Evolutionary conservation across 2,329 filamentous ascomycete species (phyloP).

Genomic region (Ascochyta pisi): DNA sequence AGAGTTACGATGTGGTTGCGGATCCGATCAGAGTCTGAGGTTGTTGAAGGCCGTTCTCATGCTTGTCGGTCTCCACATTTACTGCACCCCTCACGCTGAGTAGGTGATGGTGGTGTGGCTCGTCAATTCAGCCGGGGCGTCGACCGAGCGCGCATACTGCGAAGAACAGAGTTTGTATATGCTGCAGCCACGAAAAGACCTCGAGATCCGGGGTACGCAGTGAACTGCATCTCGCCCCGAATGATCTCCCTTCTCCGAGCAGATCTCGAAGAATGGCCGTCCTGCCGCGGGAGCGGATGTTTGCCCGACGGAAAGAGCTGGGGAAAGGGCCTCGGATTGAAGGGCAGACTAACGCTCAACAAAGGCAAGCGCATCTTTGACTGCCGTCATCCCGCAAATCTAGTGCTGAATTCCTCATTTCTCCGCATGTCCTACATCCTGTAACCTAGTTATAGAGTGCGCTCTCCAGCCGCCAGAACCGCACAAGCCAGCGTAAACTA

Average conservation of each 20-base stretch:
- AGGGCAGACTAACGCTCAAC: constrained; percentile 6
- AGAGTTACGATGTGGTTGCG: not conserved
- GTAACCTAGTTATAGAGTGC: not conserved
- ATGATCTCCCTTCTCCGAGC: constrained; percentile 30
- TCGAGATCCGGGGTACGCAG: not conserved
- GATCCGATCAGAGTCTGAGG: not conserved
- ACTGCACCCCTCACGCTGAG: constrained; percentile 10
- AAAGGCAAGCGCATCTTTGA: constrained; percentile 17
- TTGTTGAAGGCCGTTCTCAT: not conserved
- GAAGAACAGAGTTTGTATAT: not conserved
- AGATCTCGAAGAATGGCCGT: constrained; percentile 29
- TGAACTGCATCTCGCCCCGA: constrained; percentile 16
- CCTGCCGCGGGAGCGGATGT: constrained; percentile 7
- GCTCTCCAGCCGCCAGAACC: constrained; percentile 23
- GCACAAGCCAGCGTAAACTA: constrained; percentile 1
- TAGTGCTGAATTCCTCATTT: constrained; percentile 21
- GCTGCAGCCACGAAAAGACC: not conserved
- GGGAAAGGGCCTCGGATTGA: constrained; percentile 17
- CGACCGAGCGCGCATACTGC: not conserved
- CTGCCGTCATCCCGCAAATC: constrained; percentile 28
- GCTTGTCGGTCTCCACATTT: constrained; percentile 3
- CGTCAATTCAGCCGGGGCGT: not conserved
- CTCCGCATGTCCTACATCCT: constrained; percentile 27
- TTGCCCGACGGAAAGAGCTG: constrained; percentile 32
- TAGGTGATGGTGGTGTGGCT: not conserved